Evolutionary conservation across 495 filamentous ascomycete species (phyloP).

Genomic region (Talaromyces proteolyticus): DNA sequence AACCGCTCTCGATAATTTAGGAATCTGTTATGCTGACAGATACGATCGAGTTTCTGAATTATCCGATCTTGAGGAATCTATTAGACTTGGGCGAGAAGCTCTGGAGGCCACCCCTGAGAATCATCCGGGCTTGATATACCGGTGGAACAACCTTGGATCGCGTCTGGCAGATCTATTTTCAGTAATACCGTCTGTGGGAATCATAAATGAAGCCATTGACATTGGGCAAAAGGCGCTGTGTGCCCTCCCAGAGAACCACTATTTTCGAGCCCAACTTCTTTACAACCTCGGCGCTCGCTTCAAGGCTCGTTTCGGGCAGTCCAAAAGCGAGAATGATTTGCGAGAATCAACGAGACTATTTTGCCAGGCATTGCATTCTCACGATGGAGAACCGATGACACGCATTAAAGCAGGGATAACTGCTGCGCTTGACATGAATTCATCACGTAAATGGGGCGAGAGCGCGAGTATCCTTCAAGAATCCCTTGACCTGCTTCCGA

Average conservation of each 20-base stretch:
- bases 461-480: background rate
- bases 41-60: background rate
- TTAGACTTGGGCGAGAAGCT: slow-evolving; percentile 8
- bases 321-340: background rate
- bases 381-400: background rate
- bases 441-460: background rate
- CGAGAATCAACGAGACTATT: background rate
- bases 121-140: slow-evolving; percentile 6
- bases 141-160: background rate
- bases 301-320: background rate
- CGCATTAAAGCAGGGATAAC: background rate
- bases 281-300: background rate
- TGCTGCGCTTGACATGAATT: background rate
- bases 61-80: slow-evolving; percentile 10
- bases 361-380: background rate
- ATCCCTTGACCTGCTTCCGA: slow-evolving; percentile 12
- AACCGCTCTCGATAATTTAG: background rate
- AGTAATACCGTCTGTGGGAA: background rate
- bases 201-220: background rate
- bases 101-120: slow-evolving; percentile 11
- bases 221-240: background rate
- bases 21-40: background rate
- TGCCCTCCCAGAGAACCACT: background rate
- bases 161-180: background rate
- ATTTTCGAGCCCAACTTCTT: background rate